phyloP scores from a whole-genome alignment of 306 rosid species.

The Dryas octopetala region DNA sequence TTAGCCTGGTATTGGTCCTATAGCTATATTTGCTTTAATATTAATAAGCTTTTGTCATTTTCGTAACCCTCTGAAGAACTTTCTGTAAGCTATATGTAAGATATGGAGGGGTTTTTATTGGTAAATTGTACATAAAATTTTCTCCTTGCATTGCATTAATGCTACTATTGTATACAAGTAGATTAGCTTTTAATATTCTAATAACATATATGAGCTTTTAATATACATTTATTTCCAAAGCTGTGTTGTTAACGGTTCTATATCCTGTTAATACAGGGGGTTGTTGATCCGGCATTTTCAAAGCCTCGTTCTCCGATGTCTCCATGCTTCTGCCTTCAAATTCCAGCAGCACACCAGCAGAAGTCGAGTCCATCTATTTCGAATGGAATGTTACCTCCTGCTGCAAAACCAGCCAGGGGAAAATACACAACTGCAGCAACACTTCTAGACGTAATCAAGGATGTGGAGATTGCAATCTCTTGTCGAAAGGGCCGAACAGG shows the following conservation, averaged over 20 bases:
- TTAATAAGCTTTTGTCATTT: neutral
- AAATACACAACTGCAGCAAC: slow-evolving; percentile 67
- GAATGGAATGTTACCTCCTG: slow-evolving; percentile 83
- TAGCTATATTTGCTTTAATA: too few species aligned
- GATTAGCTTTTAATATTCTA: neutral
- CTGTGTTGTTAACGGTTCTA: slow-evolving; percentile 10
- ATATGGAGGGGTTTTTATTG: neutral
- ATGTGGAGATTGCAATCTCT: slow-evolving; percentile 79
- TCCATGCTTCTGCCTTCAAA: slow-evolving; percentile 90
- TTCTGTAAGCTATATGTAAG: neutral
- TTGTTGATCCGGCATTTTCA: slow-evolving; percentile 71
- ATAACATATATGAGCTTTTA: too few species aligned
- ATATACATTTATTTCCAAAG: neutral
- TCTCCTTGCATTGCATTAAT: slow-evolving; percentile 2
- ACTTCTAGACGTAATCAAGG: slow-evolving; percentile 72
- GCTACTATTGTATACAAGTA: neutral
- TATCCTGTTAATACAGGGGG: slow-evolving; percentile 49
- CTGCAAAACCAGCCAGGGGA: slow-evolving; percentile 72
- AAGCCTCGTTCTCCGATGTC: slow-evolving; percentile 70
- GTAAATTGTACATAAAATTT: neutral
- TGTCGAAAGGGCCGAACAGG: slow-evolving; percentile 87
- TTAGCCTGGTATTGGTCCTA: neutral
- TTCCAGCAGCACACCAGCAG: slow-evolving; percentile 57
- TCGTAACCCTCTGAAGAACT: neutral
- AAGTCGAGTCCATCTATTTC: slow-evolving; percentile 66